Percentiles rank a stretch among this genome's conserved stretches.
Evolutionary conservation across 306 rosid genomes (phyloP).

Genomic region (Gastrolobium villosum): DNA sequence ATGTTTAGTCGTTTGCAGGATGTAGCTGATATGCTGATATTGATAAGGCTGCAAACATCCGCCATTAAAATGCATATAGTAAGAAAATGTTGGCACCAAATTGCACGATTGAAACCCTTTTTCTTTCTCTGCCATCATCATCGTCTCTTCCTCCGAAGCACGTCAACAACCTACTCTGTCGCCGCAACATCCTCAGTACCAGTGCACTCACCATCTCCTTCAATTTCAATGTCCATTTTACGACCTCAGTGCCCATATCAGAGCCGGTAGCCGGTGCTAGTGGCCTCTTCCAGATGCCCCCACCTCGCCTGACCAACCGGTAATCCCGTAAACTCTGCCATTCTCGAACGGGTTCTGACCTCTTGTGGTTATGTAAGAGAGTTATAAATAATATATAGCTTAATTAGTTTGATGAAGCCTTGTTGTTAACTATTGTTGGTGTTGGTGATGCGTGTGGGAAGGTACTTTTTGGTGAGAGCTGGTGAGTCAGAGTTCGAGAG

Average conservation of each 20-base stretch:
- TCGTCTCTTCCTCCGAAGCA: constrained; percentile 36
- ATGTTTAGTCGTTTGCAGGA: neutral
- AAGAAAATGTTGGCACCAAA: constrained; percentile 43
- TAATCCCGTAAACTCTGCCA: constrained; percentile 38
- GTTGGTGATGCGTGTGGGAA: constrained; percentile 47
- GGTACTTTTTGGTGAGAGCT: constrained; percentile 91
- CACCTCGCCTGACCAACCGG: constrained; percentile 61
- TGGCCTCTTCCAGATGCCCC: constrained; percentile 73
- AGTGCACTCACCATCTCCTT: constrained; percentile 55
- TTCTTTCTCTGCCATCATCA: constrained; percentile 20
- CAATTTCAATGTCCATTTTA: constrained; percentile 45
- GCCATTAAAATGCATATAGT: neutral
- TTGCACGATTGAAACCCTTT: constrained; percentile 9
- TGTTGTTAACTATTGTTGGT: neutral
- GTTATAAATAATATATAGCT: neutral
- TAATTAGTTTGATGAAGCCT: neutral
- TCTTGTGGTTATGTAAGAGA: too few species aligned
- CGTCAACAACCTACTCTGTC: constrained; percentile 44
- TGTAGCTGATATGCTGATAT: neutral
- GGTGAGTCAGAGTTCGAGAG: constrained; percentile 93
- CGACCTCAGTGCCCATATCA: neutral
- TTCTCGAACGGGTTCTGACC: neutral
- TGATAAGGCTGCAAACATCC: constrained; percentile 46
- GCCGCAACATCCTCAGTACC: constrained; percentile 55
- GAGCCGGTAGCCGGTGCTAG: constrained; percentile 58